Evolutionary conservation across 2,329 filamentous ascomycete genomes (phyloP).

Genomic region (Ilyonectria destructans): DNA sequence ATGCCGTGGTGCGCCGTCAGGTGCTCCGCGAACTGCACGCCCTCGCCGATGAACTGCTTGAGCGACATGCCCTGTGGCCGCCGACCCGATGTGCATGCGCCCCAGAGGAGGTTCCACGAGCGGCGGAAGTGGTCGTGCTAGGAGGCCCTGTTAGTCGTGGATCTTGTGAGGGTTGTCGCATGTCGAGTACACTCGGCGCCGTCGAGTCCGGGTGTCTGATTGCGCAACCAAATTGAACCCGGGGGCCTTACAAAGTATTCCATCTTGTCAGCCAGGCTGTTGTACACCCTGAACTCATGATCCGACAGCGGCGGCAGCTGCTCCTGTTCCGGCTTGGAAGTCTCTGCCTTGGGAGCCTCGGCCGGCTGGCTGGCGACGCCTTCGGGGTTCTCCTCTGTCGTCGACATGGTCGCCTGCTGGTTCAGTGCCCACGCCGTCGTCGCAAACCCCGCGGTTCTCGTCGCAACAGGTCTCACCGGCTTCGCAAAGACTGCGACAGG

Average conservation of each 20-base stretch:
- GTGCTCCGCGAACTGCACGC: conserved; percentile 79
- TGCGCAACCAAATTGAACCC: background rate
- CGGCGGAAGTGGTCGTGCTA: conserved; percentile 85
- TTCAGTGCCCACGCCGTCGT: conserved; percentile 2
- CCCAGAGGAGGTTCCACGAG: conserved; percentile 81
- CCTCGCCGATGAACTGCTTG: conserved; percentile 77
- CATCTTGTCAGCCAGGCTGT: conserved; percentile 83
- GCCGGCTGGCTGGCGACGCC: background rate
- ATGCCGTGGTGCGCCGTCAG: conserved; percentile 87
- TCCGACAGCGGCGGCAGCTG: conserved; percentile 75
- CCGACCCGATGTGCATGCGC: conserved; percentile 72
- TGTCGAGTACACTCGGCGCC: background rate
- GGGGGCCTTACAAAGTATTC: conserved; percentile 73
- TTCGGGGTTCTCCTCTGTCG: conserved; percentile 6
- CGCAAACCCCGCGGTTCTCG: conserved; percentile 12
- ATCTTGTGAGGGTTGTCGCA: background rate
- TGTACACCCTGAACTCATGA: conserved; percentile 79
- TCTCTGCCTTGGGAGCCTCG: conserved; percentile 20
- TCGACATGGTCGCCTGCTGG: conserved; percentile 39
- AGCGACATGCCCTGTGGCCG: conserved; percentile 77
- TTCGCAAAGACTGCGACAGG: background rate
- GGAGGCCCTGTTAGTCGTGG: conserved; percentile 9
- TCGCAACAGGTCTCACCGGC: background rate
- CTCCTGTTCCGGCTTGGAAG: conserved; percentile 35
- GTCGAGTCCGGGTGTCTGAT: background rate